Percentiles rank a stretch among this genome's conserved stretches.
These are phyloP conservation scores for Diddensiella transvaalensis DNA, from an alignment of 805 yeast species.

Conservation along the genomic window DNA sequence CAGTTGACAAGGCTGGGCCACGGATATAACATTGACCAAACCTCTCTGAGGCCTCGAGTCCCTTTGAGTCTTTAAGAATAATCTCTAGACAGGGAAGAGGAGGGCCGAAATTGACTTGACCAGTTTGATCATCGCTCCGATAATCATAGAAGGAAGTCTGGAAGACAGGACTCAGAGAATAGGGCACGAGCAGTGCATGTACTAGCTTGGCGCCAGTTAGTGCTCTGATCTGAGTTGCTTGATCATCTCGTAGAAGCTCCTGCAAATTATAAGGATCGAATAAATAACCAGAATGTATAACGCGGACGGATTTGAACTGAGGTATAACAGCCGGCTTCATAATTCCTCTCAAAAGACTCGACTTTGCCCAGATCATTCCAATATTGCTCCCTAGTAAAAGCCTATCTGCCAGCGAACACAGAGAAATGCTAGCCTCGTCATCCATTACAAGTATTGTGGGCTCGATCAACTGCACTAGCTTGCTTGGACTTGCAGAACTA, in stretches of 20 bases:
- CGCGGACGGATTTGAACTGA: conserved; percentile 28
- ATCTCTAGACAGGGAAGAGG: conserved; percentile 31
- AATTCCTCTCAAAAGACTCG: conserved; percentile 28
- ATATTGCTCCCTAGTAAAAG: conserved; percentile 16
- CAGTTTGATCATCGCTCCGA: conserved; percentile 14
- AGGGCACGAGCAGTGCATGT: conserved; percentile 31
- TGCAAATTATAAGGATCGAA: conserved; percentile 6
- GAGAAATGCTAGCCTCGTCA: conserved; percentile 29
- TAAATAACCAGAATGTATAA: conserved; percentile 28
- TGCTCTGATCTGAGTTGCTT: conserved; percentile 29
- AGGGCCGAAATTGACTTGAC: conserved; percentile 27
- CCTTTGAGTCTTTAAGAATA: conserved; percentile 23
- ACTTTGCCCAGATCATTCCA: conserved; percentile 6
- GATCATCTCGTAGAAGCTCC: conserved; percentile 23
- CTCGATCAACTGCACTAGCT: conserved; percentile 20
- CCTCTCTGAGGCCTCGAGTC: conserved; percentile 22
- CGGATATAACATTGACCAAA: conserved; percentile 27
- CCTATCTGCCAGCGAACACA: conserved; percentile 25
- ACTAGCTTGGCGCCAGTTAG: conserved; percentile 35
- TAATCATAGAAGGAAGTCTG: conserved; percentile 33
- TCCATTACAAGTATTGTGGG: conserved; percentile 33
- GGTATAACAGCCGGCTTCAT: conserved; percentile 23
- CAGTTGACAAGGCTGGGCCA: conserved; percentile 25
- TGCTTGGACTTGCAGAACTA: conserved; percentile 20
- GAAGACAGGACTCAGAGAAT: conserved; percentile 31